Evolutionary conservation across 805 yeast genomes (phyloP).

Genomic region (Lipomyces mesembrius): DNA sequence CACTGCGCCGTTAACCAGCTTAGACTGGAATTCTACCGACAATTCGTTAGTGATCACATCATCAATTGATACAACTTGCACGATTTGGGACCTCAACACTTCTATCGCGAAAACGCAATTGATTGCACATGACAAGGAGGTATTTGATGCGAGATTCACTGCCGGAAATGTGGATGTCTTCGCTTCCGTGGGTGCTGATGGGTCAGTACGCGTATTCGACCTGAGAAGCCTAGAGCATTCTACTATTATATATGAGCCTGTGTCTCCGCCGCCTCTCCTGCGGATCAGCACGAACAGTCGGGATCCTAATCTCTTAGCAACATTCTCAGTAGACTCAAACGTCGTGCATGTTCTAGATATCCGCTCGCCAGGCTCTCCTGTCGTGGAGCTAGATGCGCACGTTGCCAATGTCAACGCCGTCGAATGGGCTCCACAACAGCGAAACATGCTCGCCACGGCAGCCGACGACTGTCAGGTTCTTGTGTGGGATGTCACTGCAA

Average conservation of each 20-base stretch:
- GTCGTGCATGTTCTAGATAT: slow-evolving; percentile 75
- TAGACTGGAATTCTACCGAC: slow-evolving; percentile 86
- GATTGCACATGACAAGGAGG: slow-evolving; percentile 96
- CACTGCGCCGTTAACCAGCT: slow-evolving; percentile 88
- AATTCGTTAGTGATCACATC: slow-evolving; percentile 76
- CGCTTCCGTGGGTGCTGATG: slow-evolving; percentile 94
- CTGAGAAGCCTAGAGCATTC: slow-evolving; percentile 80
- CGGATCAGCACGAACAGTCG: slow-evolving; percentile 76
- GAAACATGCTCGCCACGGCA: slow-evolving; percentile 73
- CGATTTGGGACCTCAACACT: slow-evolving; percentile 84
- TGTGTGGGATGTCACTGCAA: slow-evolving; percentile 67
- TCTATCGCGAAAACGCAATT: slow-evolving; percentile 84
- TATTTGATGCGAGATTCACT: slow-evolving; percentile 85
- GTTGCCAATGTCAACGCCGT: slow-evolving; percentile 70
- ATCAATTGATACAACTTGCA: slow-evolving; percentile 94
- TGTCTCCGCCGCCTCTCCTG: slow-evolving; percentile 61
- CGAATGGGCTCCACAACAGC: slow-evolving; percentile 75
- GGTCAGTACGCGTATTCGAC: slow-evolving; percentile 91
- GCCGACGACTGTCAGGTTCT: slow-evolving; percentile 64
- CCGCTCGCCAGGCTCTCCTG: slow-evolving; percentile 85
- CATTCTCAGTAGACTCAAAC: slow-evolving; percentile 73
- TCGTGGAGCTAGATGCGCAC: slow-evolving; percentile 70
- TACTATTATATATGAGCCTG: slow-evolving; percentile 83
- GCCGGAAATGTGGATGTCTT: slow-evolving; percentile 75
- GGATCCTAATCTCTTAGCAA: slow-evolving; percentile 83